These are phyloP conservation scores for Syzygium syzygioides DNA, from an alignment of 441 rosid species.

Conservation along the genomic window DNA sequence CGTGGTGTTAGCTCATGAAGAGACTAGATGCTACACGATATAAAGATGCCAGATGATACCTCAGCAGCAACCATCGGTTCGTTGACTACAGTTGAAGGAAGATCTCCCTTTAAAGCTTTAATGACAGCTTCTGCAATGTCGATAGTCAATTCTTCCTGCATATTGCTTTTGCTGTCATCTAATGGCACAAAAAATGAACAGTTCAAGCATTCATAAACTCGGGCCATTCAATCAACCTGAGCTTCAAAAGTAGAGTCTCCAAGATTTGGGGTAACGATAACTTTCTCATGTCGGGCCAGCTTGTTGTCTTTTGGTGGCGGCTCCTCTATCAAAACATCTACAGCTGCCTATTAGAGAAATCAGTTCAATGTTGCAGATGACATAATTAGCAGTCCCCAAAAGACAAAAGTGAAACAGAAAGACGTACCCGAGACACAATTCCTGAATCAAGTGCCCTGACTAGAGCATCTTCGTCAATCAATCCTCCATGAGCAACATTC, in stretches of 20 bases:
- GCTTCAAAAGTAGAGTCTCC: slow-evolving; percentile 14
- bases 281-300: slow-evolving; percentile 11
- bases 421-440: slow-evolving; percentile 8
- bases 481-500: slow-evolving; percentile 13
- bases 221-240: slow-evolving; percentile 2
- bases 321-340: slow-evolving; percentile 13
- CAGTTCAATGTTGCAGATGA: not conserved
- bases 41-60: not conserved
- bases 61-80: slow-evolving; percentile 16
- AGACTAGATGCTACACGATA: not conserved
- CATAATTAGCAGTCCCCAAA: not conserved
- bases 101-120: slow-evolving; percentile 7
- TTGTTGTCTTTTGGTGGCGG: slow-evolving; percentile 10
- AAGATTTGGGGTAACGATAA: slow-evolving; percentile 16
- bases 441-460: slow-evolving; percentile 15
- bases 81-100: slow-evolving; percentile 14
- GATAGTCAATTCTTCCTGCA: slow-evolving; percentile 8
- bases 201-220: not conserved
- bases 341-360: slow-evolving; percentile 7
- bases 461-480: slow-evolving; percentile 13
- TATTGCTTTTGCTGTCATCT: not conserved
- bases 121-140: slow-evolving; percentile 19
- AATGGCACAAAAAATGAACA: not conserved
- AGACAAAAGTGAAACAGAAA: not conserved
- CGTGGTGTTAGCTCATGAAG: not conserved